phyloP scores from a whole-genome alignment of 2,329 filamentous ascomycete species.

The Aspergillus amoenus region DNA sequence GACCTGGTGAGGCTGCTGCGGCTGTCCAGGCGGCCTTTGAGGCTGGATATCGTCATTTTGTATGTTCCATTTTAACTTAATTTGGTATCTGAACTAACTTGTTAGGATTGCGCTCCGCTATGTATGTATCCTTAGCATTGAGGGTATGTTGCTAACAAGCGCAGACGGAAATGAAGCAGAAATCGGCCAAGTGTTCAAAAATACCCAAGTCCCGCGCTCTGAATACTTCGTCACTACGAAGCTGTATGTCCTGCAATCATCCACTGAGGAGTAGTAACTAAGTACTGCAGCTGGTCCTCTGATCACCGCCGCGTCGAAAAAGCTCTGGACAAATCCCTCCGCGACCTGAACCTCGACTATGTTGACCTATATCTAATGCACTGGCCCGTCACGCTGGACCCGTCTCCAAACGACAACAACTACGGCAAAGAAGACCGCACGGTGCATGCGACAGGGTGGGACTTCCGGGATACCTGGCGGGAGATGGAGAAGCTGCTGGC shows the following conservation, averaged over 20 bases:
- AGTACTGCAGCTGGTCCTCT: constrained; percentile 1
- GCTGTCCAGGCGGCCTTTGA: constrained; percentile 6
- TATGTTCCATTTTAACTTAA: background rate
- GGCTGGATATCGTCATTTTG: constrained; percentile 6
- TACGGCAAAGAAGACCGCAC: constrained; percentile 8
- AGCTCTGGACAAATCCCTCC: constrained; percentile 5
- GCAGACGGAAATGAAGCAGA: constrained; percentile 9
- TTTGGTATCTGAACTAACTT: background rate
- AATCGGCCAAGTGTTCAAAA: constrained; percentile 3
- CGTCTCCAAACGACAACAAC: background rate
- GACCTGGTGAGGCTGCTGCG: background rate
- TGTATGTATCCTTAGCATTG: no score
- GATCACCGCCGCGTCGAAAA: constrained; percentile 8
- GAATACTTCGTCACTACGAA: constrained; percentile 6
- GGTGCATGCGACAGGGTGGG: background rate
- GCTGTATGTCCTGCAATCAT: no score
- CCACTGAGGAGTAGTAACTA: fast-evolving
- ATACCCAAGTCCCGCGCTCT: background rate
- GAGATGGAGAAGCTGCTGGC: constrained; percentile 4
- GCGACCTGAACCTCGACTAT: background rate
- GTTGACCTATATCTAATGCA: constrained; percentile 9
- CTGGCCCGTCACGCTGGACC: constrained; percentile 1
- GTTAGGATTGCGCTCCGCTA: constrained; percentile 4
- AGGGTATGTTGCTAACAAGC: background rate
- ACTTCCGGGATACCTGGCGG: constrained; percentile 5